A percentile compares a stretch with the other conserved stretches of the same genome.
phyloP scores from a whole-genome alignment of 345 rosid species.

The Moringa oleifera region DNA sequence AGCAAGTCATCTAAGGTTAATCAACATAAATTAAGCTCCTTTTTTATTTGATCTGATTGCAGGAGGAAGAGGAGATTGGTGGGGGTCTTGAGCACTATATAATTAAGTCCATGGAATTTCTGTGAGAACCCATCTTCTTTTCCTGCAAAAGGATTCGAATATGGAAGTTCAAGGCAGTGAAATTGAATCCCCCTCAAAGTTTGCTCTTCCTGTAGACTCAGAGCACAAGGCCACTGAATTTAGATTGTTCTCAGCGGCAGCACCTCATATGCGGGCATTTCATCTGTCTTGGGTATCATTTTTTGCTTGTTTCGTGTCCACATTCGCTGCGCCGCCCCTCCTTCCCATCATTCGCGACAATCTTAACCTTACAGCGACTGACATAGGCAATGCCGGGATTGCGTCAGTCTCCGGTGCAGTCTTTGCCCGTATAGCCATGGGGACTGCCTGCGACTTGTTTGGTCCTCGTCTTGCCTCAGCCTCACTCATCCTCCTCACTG shows the following conservation, averaged over 20 bases:
- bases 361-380: slow-evolving; percentile 77
- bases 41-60: no score
- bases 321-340: slow-evolving; percentile 89
- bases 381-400: slow-evolving; percentile 86
- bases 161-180: slow-evolving; percentile 21
- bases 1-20: no score
- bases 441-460: slow-evolving; percentile 71
- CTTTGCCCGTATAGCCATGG: slow-evolving; percentile 78
- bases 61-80: no score
- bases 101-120: neutral
- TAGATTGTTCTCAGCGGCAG: slow-evolving; percentile 57
- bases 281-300: slow-evolving; percentile 83
- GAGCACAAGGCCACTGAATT: slow-evolving; percentile 78
- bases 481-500: slow-evolving; percentile 69
- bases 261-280: slow-evolving; percentile 85
- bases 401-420: slow-evolving; percentile 92
- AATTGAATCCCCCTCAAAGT: slow-evolving; percentile 22
- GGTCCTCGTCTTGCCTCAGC: slow-evolving; percentile 93
- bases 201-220: slow-evolving; percentile 72
- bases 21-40: no score
- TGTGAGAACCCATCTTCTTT: no score
- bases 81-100: neutral
- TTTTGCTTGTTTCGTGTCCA: slow-evolving; percentile 83
- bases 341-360: slow-evolving; percentile 78
- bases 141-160: neutral